Evolutionary conservation across 2,329 filamentous ascomycete species (phyloP), one percentile per base, ranked within the genome.

Genomic region (Purpureocillium lavendulum): DNA sequence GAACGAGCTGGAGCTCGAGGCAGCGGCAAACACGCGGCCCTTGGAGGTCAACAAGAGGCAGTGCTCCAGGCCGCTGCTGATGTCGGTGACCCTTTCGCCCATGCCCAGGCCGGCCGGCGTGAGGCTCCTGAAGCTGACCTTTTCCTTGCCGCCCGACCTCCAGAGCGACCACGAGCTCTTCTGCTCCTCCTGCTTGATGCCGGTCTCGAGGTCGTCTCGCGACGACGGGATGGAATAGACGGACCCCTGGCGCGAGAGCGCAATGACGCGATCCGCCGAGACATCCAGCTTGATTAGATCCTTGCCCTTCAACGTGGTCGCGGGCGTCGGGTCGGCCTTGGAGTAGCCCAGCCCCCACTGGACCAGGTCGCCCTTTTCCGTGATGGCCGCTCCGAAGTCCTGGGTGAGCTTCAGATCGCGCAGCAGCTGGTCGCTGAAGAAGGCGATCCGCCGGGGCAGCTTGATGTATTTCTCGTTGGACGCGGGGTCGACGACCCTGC

Each of bases 331-430:
- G 24, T 77, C 67, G 4, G 77, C 70, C 40, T 75, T 70, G 7
- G 82, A 83, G 57, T 83, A 96, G 4, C 73, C 86, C 4, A 72
- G 71, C 2, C 92, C 92, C 92, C 92, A 98, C 64, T 97, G 89
- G 11, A 96, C 70, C 33, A 98, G 61, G 57, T 97, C 84, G 4
- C 92, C 92, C 45, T 82, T 80, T 57, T 96, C 89, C 4, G 82
- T 83, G 31, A 97, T 82, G 9, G 92, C 92, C 4, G 81, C 90
- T 8, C 87, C 92, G 56, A 94, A 89, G 31, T 78, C 77, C 39
- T 78, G 73, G 43, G 88, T 86, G 36, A 97, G 65, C 65, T 94
- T 95, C 46, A 97, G 69, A 56, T 96, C 92, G 36, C 90, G 75
- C 32, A 98, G 68, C 13, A 96, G 61, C 60, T 87, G 77, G 24